Base-by-base conservation (phyloP, 495 filamentous ascomycete genomes). In the Penicillium malachiteum region DNA sequence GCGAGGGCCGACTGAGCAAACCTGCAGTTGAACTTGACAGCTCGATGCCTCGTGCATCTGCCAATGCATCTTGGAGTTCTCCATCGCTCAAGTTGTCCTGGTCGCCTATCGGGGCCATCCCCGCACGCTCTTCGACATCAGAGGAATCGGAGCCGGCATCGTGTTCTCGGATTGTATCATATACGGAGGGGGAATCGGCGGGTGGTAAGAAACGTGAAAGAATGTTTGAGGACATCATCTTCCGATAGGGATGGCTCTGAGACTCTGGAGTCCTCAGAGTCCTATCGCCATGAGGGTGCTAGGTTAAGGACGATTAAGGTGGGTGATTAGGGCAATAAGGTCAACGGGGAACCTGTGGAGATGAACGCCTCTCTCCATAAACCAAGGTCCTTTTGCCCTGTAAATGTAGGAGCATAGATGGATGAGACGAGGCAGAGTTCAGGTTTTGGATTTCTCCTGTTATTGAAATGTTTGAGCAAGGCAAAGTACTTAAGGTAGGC, bases 201-300 rank as follows among this genome's bases (percentile, higher is more conserved):
- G 84, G 75, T 44, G 88, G 87, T 21, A 90, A 77, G 46, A 93
- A 77, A 31, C 86, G 84, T 21, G 88, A 91, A 50, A 95, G 79
- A 30, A 92, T 72, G 64, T 90, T 90, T 40, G 89, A 89, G 57
- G 88, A 75, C 88, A 92, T 92, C 76, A 83, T 84, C 51, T 63
- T 52, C 70, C 54, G 44, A 57, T 57, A 55, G 40, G 33, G 58
- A 41, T 39, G 45, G 48, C 44, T 31, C 39, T 54, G 45, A 52
- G 54, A 30, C 52, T 32, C 43, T 46, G 1, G 48, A 39, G 53
- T 50, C 14, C 26, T 43, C 16, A 26, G 46, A 26, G 37, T 26
- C 7, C 37, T 38, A 48, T 56, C 53, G 53, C 53, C 53, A 49
- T 48, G 37, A 33, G 30, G 17, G 26, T 34, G 32, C n/a, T 39